Conservation (phyloP, 768 basidiomycete species). For the Grammothele lineata region DNA sequence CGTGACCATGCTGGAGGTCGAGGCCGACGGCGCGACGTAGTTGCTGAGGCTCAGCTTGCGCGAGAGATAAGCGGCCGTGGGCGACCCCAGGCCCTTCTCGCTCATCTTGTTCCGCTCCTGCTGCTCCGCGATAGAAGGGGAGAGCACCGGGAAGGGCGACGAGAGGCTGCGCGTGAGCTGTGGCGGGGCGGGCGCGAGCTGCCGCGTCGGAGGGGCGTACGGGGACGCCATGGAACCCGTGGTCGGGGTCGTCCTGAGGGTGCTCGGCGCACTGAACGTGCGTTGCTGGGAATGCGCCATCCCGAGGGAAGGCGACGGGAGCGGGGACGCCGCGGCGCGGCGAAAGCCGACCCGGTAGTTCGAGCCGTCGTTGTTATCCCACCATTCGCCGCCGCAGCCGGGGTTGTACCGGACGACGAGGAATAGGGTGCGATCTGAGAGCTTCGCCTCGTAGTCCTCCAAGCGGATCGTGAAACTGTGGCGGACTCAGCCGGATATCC, state of each 20-base stretch:
- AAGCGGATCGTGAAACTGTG: slow-evolving; percentile 56
- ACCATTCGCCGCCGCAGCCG: slow-evolving; percentile 69
- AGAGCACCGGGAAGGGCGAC: slow-evolving; percentile 8
- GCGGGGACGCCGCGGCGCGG: slow-evolving; percentile 19
- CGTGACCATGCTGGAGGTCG: slow-evolving; percentile 15
- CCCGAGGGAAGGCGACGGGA: slow-evolving; percentile 12
- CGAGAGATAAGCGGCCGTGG: slow-evolving; percentile 20
- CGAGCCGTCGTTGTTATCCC: slow-evolving; percentile 83
- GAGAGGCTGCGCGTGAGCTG: slow-evolving; percentile 11
- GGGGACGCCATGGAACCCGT: slow-evolving; percentile 12
- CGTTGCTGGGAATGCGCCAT: slow-evolving; percentile 24
- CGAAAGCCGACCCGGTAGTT: slow-evolving; percentile 80
- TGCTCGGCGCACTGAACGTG: slow-evolving; percentile 28
- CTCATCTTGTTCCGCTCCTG: slow-evolving; percentile 7
- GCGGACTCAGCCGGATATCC: slow-evolving; percentile 34
- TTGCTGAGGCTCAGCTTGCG: slow-evolving; percentile 40
- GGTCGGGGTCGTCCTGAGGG: slow-evolving; percentile 24
- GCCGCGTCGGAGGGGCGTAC: slow-evolving; percentile 4
- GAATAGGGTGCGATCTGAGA: slow-evolving; percentile 52
- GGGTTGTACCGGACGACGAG: slow-evolving; percentile 51
- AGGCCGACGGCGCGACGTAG: slow-evolving; percentile 42
- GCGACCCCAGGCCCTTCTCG: slow-evolving; percentile 3
- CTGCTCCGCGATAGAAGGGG: slow-evolving; percentile 4
- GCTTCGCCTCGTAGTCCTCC: slow-evolving; percentile 57
- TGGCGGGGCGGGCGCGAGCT: slow-evolving; percentile 8